These are phyloP conservation scores for Hymenoscyphus repandus DNA, from an alignment of 2,329 filamentous ascomycete genomes.

Conservation along the genomic window DNA sequence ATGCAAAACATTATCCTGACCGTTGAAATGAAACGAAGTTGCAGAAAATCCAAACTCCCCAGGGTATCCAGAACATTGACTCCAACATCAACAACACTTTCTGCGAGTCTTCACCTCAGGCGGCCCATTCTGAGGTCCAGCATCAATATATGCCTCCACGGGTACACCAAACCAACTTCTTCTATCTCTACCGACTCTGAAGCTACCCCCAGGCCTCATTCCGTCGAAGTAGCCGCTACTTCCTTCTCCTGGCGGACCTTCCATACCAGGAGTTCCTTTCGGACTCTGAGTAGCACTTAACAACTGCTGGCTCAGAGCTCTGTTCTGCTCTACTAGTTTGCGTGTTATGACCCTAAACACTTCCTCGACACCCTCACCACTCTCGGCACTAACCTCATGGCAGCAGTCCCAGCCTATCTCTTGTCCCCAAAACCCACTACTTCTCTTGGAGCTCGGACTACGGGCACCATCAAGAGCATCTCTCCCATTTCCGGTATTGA, in stretches of 20 bases:
- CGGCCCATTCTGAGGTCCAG: conserved; percentile 25
- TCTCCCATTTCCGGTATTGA: conserved; percentile 8
- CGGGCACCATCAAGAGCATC: conserved; percentile 43
- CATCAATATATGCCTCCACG: conserved; percentile 36
- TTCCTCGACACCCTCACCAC: conserved; percentile 92
- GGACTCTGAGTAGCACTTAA: conserved; percentile 41
- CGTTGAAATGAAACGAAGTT: conserved; percentile 7
- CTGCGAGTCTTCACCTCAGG: conserved; percentile 28
- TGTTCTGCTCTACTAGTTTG: conserved; percentile 71
- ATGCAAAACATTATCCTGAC: conserved; percentile 19
- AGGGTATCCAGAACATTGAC: conserved; percentile 19
- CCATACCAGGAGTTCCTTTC: conserved; percentile 32
- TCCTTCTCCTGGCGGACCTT: conserved; percentile 27
- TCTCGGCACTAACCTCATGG: conserved; percentile 93
- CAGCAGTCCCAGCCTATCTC: conserved; percentile 96
- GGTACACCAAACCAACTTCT: conserved; percentile 62
- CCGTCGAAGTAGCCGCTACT: conserved; percentile 41
- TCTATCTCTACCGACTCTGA: conserved; percentile 56
- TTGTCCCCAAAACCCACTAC: conserved; percentile 81
- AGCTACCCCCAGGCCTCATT: conserved; percentile 48
- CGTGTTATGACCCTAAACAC: conserved; percentile 88
- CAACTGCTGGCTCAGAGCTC: conserved; percentile 47
- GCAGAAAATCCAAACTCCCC: conserved; percentile 14
- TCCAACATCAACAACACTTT: conserved; percentile 25
- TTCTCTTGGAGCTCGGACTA: conserved; percentile 59